These are phyloP conservation scores for Quercus variabilis DNA, from an alignment of 306 rosid genomes.

Conservation along the genomic window DNA sequence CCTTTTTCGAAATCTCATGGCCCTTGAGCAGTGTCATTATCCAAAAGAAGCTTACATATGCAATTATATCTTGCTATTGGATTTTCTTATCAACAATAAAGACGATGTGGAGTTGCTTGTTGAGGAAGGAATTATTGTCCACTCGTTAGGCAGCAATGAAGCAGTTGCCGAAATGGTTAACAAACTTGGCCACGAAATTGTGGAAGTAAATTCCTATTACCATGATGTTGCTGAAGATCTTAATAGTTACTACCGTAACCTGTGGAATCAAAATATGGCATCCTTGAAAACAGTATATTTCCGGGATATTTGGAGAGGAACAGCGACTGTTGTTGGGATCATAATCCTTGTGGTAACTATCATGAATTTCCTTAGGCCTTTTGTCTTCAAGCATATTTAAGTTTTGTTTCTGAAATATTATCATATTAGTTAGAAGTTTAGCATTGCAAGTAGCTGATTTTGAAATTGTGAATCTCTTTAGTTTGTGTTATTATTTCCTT, in stretches of 20 bases:
- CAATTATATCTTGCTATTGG: slow-evolving; percentile 22
- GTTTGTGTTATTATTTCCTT: too few species aligned
- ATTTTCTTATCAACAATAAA: slow-evolving; percentile 11
- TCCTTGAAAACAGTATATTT: slow-evolving; percentile 27
- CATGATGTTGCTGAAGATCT: not conserved
- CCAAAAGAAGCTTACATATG: not conserved
- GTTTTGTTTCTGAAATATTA: too few species aligned
- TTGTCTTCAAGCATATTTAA: not conserved
- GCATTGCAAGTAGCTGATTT: too few species aligned
- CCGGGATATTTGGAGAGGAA: slow-evolving; percentile 31
- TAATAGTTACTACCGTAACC: not conserved
- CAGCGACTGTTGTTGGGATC: slow-evolving; percentile 26
- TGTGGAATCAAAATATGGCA: slow-evolving; percentile 20
- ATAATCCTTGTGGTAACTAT: not conserved
- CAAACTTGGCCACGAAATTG: not conserved
- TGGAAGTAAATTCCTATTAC: not conserved
- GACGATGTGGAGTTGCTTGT: slow-evolving; percentile 22
- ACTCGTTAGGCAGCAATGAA: slow-evolving; percentile 18
- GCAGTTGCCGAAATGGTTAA: slow-evolving; percentile 15
- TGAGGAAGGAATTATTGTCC: not conserved
- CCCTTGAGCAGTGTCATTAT: slow-evolving; percentile 30
- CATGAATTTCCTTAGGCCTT: not conserved
- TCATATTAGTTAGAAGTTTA: too few species aligned
- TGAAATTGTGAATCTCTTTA: too few species aligned
- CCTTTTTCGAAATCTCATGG: slow-evolving; percentile 27